Conservation (phyloP, 371 early-diverging fungal species). For the Mucor circinelloides region DNA sequence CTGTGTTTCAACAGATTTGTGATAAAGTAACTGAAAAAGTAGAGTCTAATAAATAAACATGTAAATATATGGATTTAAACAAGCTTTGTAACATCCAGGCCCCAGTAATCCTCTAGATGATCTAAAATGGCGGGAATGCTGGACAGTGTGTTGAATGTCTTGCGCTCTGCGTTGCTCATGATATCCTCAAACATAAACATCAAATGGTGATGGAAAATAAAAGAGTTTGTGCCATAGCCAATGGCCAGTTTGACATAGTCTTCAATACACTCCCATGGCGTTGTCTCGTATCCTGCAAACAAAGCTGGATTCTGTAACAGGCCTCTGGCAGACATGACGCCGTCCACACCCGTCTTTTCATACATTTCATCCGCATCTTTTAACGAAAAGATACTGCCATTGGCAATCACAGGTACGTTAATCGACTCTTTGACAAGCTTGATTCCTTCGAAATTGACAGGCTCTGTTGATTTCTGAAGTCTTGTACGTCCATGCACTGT, state of each 20-base stretch:
- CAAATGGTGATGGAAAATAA: slow-evolving; percentile 92
- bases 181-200: slow-evolving; percentile 91
- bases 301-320: slow-evolving; percentile 89
- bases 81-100: slow-evolving; percentile 46
- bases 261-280: slow-evolving; percentile 80
- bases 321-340: slow-evolving; percentile 91
- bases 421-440: slow-evolving; percentile 74
- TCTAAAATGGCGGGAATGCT: slow-evolving; percentile 84
- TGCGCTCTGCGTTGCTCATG: slow-evolving; percentile 88
- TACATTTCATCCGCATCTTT: slow-evolving; percentile 71
- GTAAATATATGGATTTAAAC: background rate
- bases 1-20: slow-evolving; percentile 63
- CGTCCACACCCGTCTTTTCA: slow-evolving; percentile 74
- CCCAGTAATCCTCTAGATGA: slow-evolving; percentile 80
- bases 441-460: slow-evolving; percentile 75
- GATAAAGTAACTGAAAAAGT: slow-evolving; percentile 45
- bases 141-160: slow-evolving; percentile 83
- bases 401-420: slow-evolving; percentile 78
- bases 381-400: slow-evolving; percentile 76
- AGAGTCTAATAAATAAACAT: slow-evolving; percentile 3
- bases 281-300: slow-evolving; percentile 68
- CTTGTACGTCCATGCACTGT: slow-evolving; percentile 85
- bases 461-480: slow-evolving; percentile 74
- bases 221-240: slow-evolving; percentile 81
- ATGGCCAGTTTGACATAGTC: slow-evolving; percentile 76